Evolutionary conservation across 192 early-diverging fungal genomes (phyloP), one percentile per base, ranked within the genome.

Genomic region (Mortierella antarctica): DNA sequence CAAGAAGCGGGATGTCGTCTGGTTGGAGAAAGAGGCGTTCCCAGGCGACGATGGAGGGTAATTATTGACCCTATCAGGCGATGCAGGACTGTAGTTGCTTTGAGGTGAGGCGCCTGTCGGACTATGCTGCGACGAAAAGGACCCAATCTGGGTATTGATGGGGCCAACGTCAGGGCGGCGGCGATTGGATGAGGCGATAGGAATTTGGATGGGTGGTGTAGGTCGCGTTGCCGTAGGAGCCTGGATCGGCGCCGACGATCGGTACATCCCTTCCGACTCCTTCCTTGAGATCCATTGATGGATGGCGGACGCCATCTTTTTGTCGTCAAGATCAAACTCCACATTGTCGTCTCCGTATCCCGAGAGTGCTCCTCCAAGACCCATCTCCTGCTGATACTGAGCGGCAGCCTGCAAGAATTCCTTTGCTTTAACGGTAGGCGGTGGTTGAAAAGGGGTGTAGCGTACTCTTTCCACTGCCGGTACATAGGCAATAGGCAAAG

Each of bases 381-480:
- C 52, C 65, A 71, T 71, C 45, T 80, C 65, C 31, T 80, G 77
- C 18, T 80, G 77, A 40, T 80, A 80, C 46, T 68, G 59, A 12
- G 69, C 77, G 17, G 77, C 77, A 6, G 77, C 77, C 17, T 80
- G 71, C n/a, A 80, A 40, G 7, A 80, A 80, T 23, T 80, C 77
- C 12, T 80, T 71, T 0, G 77, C 77, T 21, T 80, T 80, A 17
- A 70, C 72, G 18, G 77, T 80, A 15, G 77, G 77, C 5, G 77
- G 77, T 14, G 77, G 77, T 50, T 71, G 70, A 51, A 85, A 85
- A 12, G 84, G 71, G 14, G 81, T 77, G 44, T 85, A 85, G 11
- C 84, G 62, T 0, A 85, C 84, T 67, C 84, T 73, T 59, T 85
- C 84, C 4, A 85, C 76, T 17, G 84, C 84, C 21, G 84, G 84